Evolutionary conservation across 495 filamentous ascomycete species (phyloP).

Genomic region (Aspergillus mulundensis): DNA sequence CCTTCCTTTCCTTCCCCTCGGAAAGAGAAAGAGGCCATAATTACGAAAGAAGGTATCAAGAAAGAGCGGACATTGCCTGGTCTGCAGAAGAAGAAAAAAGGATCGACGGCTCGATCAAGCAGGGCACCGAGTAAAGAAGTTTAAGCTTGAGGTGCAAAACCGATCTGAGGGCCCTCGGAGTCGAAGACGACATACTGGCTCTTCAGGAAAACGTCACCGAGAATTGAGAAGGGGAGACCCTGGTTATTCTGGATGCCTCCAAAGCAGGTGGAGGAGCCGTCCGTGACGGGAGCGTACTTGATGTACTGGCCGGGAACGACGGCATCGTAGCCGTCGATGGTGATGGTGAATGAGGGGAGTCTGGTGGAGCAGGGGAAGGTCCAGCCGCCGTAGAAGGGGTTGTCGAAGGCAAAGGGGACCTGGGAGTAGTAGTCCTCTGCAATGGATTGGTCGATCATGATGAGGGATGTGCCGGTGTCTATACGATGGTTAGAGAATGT

Average conservation of each 20-base stretch:
- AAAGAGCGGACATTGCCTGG: too few relatives aligned
- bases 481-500: neutral
- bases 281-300: slow-evolving; percentile 40
- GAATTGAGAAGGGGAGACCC: slow-evolving; percentile 64
- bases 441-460: slow-evolving; percentile 55
- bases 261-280: slow-evolving; percentile 51
- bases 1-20: too few relatives aligned
- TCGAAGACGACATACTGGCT: slow-evolving; percentile 76
- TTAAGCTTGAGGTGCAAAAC: slow-evolving; percentile 53
- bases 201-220: slow-evolving; percentile 77
- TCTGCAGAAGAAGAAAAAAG: neutral
- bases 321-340: slow-evolving; percentile 45
- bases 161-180: slow-evolving; percentile 50
- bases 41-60: too few relatives aligned
- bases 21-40: too few relatives aligned
- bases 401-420: slow-evolving; percentile 49
- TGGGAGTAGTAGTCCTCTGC: slow-evolving; percentile 61
- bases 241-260: slow-evolving; percentile 62
- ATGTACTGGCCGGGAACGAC: slow-evolving; percentile 42
- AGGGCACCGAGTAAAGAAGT: neutral
- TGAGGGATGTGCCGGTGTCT: slow-evolving; percentile 70
- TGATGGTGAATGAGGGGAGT: slow-evolving; percentile 60
- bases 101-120: neutral
- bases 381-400: slow-evolving; percentile 55
- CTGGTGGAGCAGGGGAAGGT: slow-evolving; percentile 59